Conservation (phyloP, 75 land plant species). For the Pinus albicaulis region DNA sequence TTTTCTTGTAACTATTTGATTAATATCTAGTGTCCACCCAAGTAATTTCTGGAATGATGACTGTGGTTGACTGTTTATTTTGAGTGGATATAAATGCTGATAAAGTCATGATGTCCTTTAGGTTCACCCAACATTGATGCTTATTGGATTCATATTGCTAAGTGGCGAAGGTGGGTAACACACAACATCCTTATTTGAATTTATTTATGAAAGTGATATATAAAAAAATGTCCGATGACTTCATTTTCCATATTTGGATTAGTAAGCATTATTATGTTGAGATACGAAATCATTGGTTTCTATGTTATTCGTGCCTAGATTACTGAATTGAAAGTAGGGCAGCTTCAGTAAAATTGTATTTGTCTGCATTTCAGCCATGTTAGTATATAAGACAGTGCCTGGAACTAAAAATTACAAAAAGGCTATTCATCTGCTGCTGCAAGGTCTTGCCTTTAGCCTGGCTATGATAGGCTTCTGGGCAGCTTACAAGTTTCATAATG, state of each 20-base stretch:
- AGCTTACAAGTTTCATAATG: slow-evolving; percentile 47
- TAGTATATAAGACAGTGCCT: slow-evolving; percentile 47
- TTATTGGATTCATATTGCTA: slow-evolving; percentile 63
- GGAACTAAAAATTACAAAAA: slow-evolving; percentile 58
- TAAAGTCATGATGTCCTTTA: slow-evolving; percentile 17
- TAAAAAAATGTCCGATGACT: not conserved
- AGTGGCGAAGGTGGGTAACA: slow-evolving; percentile 56
- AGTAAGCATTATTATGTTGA: not conserved
- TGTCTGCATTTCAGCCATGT: slow-evolving; percentile 36
- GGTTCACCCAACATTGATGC: slow-evolving; percentile 61
- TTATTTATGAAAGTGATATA: not conserved
- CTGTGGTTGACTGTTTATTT: slow-evolving; percentile 3
- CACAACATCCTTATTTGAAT: not conserved
- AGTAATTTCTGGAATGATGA: slow-evolving; percentile 1
- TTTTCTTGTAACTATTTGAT: no score
- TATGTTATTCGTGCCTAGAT: not conserved
- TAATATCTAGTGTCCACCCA: no score
- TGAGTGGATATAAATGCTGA: not conserved
- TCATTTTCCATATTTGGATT: slow-evolving; percentile 1
- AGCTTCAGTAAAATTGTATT: not conserved
- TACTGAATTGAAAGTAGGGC: not conserved
- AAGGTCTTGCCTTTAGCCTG: slow-evolving; percentile 52
- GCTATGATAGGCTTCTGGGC: slow-evolving; percentile 73
- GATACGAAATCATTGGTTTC: not conserved
- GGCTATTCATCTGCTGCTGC: slow-evolving; percentile 53